A percentile compares a stretch with the other conserved stretches of the same genome.
These are phyloP conservation scores for Capronia coronata DNA, from an alignment of 2,329 filamentous ascomycete genomes.

Conservation along the genomic window DNA sequence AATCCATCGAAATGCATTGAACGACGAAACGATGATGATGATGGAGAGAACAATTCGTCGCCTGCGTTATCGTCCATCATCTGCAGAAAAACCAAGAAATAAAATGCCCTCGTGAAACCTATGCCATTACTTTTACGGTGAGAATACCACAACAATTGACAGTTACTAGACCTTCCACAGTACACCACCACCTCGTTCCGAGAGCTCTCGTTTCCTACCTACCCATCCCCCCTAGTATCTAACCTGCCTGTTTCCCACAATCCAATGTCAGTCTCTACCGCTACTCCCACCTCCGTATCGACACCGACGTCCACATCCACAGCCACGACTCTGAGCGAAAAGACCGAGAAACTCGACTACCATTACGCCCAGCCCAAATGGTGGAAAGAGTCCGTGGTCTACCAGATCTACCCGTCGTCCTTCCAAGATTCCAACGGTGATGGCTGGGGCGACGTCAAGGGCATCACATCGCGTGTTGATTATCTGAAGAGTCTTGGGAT, in stretches of 20 bases:
- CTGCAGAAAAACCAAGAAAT: too few relatives aligned
- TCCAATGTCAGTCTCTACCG: neutral
- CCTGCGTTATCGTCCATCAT: neutral
- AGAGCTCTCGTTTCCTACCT: neutral
- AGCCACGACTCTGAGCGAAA: neutral
- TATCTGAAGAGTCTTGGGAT: slow-evolving; percentile 58
- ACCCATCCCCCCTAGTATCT: too few relatives aligned
- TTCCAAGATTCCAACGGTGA: slow-evolving; percentile 45
- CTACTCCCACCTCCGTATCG: neutral
- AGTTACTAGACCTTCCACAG: too few relatives aligned
- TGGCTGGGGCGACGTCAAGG: slow-evolving; percentile 60
- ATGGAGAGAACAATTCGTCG: too few relatives aligned
- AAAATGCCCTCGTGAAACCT: too few relatives aligned
- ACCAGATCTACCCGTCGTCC: slow-evolving; percentile 55
- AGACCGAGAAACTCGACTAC: neutral
- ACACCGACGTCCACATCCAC: neutral
- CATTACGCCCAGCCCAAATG: slow-evolving; percentile 33
- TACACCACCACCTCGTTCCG: too few relatives aligned
- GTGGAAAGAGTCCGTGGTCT: slow-evolving; percentile 55
- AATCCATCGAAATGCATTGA: too few relatives aligned
- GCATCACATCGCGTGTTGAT: slow-evolving; percentile 58
- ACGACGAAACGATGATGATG: neutral
- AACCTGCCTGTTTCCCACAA: too few relatives aligned
- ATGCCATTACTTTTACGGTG: too few relatives aligned
- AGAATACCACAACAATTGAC: too few relatives aligned